phyloP scores from a whole-genome alignment of 202 grass and related monocot species.

The Digitaria exilis region DNA sequence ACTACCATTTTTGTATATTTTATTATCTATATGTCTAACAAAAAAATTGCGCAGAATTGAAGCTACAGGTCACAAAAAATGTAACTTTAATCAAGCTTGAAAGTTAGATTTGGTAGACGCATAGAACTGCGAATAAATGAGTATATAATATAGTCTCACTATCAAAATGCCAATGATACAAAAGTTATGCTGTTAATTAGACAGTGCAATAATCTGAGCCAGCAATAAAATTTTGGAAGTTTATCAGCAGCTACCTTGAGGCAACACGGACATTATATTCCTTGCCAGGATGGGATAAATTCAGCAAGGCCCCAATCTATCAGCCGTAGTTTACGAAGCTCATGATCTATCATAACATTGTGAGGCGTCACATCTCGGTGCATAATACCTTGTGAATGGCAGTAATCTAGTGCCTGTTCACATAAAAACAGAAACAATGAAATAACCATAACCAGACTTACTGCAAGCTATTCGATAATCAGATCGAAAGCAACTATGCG shows the following conservation, averaged over 20 bases:
- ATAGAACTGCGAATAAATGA: background rate
- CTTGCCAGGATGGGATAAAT: slow-evolving; percentile 86
- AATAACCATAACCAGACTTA: background rate
- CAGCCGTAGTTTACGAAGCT: slow-evolving; percentile 75
- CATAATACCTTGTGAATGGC: slow-evolving; percentile 91
- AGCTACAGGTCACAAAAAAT: background rate
- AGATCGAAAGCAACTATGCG: background rate
- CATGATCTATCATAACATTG: slow-evolving; percentile 95
- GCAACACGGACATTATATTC: slow-evolving; percentile 90
- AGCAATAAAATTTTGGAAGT: background rate
- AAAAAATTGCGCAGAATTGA: slow-evolving; percentile 7
- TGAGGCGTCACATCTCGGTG: slow-evolving; percentile 91
- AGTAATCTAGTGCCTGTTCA: slow-evolving; percentile 76
- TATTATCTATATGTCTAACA: background rate
- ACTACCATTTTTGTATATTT: background rate
- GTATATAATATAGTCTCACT: background rate
- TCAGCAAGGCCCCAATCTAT: slow-evolving; percentile 93
- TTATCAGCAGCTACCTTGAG: slow-evolving; percentile 56
- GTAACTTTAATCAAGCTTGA: background rate
- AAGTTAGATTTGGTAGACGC: background rate
- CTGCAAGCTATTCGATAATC: background rate
- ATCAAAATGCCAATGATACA: background rate
- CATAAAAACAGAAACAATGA: slow-evolving; percentile 16
- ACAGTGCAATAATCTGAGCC: background rate
- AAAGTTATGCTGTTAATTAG: background rate